Conservation (phyloP, 208 protist genomes). For the Acanthamoeba pearcei region DNA sequence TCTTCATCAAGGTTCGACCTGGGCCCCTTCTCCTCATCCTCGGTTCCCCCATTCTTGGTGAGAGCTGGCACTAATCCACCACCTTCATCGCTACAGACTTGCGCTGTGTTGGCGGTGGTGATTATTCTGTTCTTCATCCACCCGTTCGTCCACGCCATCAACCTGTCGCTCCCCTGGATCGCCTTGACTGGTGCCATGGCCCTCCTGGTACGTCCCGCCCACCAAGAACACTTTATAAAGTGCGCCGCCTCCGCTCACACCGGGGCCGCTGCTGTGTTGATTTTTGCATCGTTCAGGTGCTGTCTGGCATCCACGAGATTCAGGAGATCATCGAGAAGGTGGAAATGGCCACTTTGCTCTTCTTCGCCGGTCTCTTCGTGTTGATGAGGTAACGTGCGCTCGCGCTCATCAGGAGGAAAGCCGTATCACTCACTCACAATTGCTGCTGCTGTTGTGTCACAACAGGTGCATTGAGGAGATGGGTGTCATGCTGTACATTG, state of each 20-base stretch:
- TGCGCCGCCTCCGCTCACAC: not conserved
- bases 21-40: constrained; percentile 80
- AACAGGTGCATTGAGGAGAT: constrained; percentile 69
- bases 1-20: constrained; percentile 78
- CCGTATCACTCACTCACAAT: too few relatives aligned
- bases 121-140: constrained; percentile 84
- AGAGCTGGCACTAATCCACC: too few relatives aligned
- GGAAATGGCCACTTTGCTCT: constrained; percentile 84
- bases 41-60: constrained; percentile 73
- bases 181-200: constrained; percentile 79
- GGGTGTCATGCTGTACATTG: constrained; percentile 78
- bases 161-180: constrained; percentile 81
- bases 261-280: too few relatives aligned
- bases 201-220: constrained; percentile 76
- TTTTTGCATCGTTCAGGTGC: too few relatives aligned
- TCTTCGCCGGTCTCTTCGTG: constrained; percentile 85
- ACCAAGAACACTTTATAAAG: constrained; percentile 46
- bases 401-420: too few relatives aligned
- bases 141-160: constrained; percentile 48
- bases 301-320: not conserved
- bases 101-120: too few relatives aligned
- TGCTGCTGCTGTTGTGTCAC: constrained; percentile 78
- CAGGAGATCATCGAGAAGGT: constrained; percentile 68
- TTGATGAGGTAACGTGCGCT: constrained; percentile 67
- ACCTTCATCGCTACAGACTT: not conserved